phyloP scores from a whole-genome alignment of 768 basidiomycete species.

The Termitomyces sp. region DNA sequence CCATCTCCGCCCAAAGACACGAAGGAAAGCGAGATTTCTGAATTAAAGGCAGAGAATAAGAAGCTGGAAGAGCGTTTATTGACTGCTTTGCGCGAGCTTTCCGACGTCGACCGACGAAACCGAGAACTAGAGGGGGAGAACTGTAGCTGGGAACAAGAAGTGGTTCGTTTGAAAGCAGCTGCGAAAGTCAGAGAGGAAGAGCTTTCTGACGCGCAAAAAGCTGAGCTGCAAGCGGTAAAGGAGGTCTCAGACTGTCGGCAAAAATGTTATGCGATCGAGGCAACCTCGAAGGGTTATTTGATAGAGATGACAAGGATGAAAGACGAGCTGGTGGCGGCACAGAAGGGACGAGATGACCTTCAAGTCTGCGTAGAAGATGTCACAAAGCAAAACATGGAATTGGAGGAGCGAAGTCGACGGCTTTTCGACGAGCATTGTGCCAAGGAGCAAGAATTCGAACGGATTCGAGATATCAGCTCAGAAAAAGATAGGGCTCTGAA shows the following conservation, averaged over 20 bases:
- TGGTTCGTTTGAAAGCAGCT: neutral
- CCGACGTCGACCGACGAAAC: slow-evolving; percentile 2
- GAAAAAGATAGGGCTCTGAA: neutral
- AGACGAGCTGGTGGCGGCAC: neutral
- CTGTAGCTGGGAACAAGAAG: neutral
- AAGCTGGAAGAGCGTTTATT: neutral
- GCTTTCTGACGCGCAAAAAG: neutral
- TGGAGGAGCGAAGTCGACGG: neutral
- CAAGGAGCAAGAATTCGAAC: neutral
- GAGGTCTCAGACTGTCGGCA: neutral
- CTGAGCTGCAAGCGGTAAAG: neutral
- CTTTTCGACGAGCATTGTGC: neutral
- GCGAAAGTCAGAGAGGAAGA: neutral
- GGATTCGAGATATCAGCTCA: neutral
- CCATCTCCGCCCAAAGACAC: no score
- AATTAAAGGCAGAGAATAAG: neutral
- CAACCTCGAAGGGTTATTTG: neutral
- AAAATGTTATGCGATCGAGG: neutral
- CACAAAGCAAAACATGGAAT: neutral
- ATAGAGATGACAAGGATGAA: neutral
- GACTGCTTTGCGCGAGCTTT: slow-evolving; percentile 2
- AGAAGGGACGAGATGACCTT: neutral
- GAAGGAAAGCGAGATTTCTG: neutral
- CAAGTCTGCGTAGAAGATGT: neutral
- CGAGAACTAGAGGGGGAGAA: slow-evolving; percentile 10